Conservation (phyloP, 2,329 filamentous ascomycete species). For the Drechslerella dactyloides region DNA sequence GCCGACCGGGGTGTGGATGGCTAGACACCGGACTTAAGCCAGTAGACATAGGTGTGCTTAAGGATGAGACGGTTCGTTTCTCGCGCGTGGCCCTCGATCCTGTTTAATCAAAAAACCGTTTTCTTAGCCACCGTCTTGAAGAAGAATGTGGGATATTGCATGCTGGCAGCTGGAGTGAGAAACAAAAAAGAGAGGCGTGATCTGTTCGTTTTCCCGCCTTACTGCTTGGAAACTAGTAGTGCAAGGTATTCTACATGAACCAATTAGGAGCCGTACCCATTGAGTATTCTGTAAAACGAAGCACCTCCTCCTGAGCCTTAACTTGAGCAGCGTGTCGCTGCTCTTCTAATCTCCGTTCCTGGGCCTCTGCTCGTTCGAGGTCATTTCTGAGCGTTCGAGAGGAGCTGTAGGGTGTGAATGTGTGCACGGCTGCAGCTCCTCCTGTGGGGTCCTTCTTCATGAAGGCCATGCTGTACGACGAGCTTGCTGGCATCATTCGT, state of each 20-base stretch:
- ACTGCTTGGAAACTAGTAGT: conserved; percentile 39
- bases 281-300: conserved; percentile 50
- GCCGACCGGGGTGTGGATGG: conserved; percentile 48
- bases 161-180: conserved; percentile 21
- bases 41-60: conserved; percentile 45
- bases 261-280: conserved; percentile 51
- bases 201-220: conserved; percentile 45
- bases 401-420: conserved; percentile 48
- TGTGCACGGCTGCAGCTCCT: conserved; percentile 38
- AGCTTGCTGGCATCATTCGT: conserved; percentile 46
- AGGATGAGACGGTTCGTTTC: conserved; percentile 39
- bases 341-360: conserved; percentile 51
- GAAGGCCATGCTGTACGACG: conserved; percentile 51
- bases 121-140: conserved; percentile 43
- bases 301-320: conserved; percentile 50
- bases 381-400: conserved; percentile 48
- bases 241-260: conserved; percentile 51
- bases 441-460: conserved; percentile 51
- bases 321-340: conserved; percentile 46
- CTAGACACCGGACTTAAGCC: conserved; percentile 48
- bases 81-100: conserved; percentile 45
- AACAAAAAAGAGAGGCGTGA: conserved; percentile 44
- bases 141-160: conserved; percentile 36
- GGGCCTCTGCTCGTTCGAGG: conserved; percentile 47
- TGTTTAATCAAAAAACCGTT: conserved; percentile 42